These are phyloP conservation scores for Fusarium torreyae DNA, from an alignment of 2,329 filamentous ascomycete species.

Conservation along the genomic window DNA sequence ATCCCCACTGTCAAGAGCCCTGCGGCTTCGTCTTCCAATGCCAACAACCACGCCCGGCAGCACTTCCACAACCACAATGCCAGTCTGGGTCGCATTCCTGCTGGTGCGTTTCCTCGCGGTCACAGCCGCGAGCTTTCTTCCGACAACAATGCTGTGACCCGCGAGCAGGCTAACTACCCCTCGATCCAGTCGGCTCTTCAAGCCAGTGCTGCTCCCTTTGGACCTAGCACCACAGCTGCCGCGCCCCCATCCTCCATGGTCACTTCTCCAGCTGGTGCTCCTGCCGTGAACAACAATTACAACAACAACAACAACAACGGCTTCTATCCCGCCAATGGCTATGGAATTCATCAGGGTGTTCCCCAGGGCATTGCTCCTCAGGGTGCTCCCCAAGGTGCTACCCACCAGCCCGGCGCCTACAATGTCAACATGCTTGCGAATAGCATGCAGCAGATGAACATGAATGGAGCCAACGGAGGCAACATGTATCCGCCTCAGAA, in stretches of 20 bases:
- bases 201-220: constrained; percentile 84
- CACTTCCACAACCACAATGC: constrained; percentile 84
- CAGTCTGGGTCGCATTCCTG: constrained; percentile 84
- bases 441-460: constrained; percentile 76
- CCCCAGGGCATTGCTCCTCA: constrained; percentile 29
- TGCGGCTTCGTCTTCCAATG: constrained; percentile 64
- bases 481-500: constrained; percentile 70
- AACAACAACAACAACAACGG: constrained; percentile 53
- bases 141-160: constrained; percentile 60
- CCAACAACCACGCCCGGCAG: constrained; percentile 73
- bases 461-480: constrained; percentile 62
- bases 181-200: constrained; percentile 82
- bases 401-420: constrained; percentile 48
- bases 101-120: constrained; percentile 74
- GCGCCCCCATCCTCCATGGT: constrained; percentile 50
- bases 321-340: constrained; percentile 54
- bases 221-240: constrained; percentile 65
- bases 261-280: constrained; percentile 45
- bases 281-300: constrained; percentile 51
- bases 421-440: constrained; percentile 71
- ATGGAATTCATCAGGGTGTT: constrained; percentile 49
- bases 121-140: constrained; percentile 81
- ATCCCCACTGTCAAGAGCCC: constrained; percentile 86
- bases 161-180: constrained; percentile 67
- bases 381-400: constrained; percentile 32